Evolutionary conservation across 345 rosid genomes (phyloP).

Genomic region (Moricandia moricandioides): DNA sequence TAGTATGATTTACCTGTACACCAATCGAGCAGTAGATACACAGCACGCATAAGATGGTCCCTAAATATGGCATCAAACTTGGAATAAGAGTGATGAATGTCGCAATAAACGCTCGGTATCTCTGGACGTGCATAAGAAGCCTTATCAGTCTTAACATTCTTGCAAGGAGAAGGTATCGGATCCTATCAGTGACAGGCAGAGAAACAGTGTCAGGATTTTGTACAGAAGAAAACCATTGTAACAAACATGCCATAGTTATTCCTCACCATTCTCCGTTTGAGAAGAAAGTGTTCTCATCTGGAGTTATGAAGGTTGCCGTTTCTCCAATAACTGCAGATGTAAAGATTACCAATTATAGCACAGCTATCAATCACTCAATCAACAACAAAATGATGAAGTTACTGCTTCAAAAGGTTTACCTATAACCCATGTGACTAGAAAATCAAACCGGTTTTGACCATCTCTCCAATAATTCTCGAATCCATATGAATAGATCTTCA

Average conservation of each 20-base stretch:
- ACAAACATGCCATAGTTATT: slow-evolving; percentile 2
- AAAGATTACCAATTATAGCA: slow-evolving; percentile 23
- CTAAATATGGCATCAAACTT: slow-evolving; percentile 93
- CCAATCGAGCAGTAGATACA: slow-evolving; percentile 95
- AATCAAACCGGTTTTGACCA: slow-evolving; percentile 94
- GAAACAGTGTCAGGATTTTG: slow-evolving; percentile 1
- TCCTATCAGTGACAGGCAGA: slow-evolving; percentile 52
- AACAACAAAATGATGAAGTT: not conserved
- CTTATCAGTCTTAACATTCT: slow-evolving; percentile 90
- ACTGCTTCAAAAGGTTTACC: slow-evolving; percentile 46
- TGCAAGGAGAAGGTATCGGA: slow-evolving; percentile 95
- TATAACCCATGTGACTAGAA: slow-evolving; percentile 80
- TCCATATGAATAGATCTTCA: slow-evolving; percentile 82
- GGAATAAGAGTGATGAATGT: slow-evolving; percentile 90
- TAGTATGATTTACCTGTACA: slow-evolving; percentile 61
- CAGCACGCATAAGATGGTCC: slow-evolving; percentile 77
- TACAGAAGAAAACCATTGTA: not conserved
- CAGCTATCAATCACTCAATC: slow-evolving; percentile 8
- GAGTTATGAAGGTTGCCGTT: slow-evolving; percentile 75
- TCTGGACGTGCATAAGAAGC: slow-evolving; percentile 70
- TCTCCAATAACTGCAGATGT: slow-evolving; percentile 83
- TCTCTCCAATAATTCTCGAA: slow-evolving; percentile 93
- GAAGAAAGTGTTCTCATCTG: slow-evolving; percentile 59
- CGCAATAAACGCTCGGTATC: slow-evolving; percentile 83
- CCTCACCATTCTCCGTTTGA: slow-evolving; percentile 96